Evolutionary conservation across 768 basidiomycete species (phyloP).

Genomic region (Gymnopilus dilepis): DNA sequence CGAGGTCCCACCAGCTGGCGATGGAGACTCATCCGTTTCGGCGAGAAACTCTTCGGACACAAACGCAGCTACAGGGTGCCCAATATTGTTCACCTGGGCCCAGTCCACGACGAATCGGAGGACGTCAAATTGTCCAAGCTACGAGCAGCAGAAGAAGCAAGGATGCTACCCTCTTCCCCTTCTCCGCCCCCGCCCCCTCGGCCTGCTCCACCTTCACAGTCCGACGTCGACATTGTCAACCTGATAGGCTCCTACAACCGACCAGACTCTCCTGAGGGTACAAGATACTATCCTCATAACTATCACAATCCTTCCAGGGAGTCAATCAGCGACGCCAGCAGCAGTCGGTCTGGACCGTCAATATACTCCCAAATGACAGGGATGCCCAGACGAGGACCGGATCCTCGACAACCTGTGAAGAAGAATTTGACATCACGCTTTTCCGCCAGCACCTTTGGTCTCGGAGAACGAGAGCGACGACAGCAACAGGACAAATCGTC

Average conservation of each 20-base stretch:
- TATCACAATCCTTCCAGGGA: slow-evolving; percentile 10
- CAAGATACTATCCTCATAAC: slow-evolving; percentile 17
- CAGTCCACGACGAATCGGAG: slow-evolving; percentile 50
- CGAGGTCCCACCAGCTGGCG: slow-evolving; percentile 65
- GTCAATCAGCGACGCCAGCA: slow-evolving; percentile 54
- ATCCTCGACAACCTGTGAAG: slow-evolving; percentile 66
- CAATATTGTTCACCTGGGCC: slow-evolving; percentile 37
- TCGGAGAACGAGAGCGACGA: slow-evolving; percentile 19
- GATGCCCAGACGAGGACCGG: slow-evolving; percentile 58
- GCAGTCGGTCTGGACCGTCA: slow-evolving; percentile 53
- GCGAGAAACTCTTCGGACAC: slow-evolving; percentile 61
- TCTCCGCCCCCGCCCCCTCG: slow-evolving; percentile 11
- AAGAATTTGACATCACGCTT: slow-evolving; percentile 45
- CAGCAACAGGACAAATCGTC: slow-evolving; percentile 13
- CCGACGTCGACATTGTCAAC: slow-evolving; percentile 48
- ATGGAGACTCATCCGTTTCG: slow-evolving; percentile 57
- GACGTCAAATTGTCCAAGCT: slow-evolving; percentile 55
- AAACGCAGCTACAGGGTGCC: slow-evolving; percentile 33
- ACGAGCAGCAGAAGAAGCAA: slow-evolving; percentile 42
- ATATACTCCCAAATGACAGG: slow-evolving; percentile 77
- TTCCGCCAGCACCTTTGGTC: slow-evolving; percentile 48
- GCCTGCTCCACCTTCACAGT: slow-evolving; percentile 27
- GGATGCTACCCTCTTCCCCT: slow-evolving; percentile 38
- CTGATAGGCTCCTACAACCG: slow-evolving; percentile 54
- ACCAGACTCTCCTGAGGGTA: slow-evolving; percentile 13